Base-by-base conservation (phyloP, 129 eudicot genomes). In the Escallonia herrerae region DNA sequence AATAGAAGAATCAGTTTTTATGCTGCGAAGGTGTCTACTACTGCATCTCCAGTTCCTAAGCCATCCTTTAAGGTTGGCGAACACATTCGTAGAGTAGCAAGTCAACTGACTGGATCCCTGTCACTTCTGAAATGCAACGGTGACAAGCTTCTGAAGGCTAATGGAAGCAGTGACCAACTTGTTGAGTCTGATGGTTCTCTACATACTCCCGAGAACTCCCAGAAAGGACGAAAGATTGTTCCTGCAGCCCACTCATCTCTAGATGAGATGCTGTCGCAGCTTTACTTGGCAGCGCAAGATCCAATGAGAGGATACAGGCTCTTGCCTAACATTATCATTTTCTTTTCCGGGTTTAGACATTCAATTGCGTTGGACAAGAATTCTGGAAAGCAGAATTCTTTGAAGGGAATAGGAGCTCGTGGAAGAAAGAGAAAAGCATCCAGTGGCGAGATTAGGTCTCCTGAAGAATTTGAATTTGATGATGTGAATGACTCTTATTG, bases 401-500 rank as follows among this genome's bases (percentile, higher is more conserved):
- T 71, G 2, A 15, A 58, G 7, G 82, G 76, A 43, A 76, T 65
- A 67, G 43, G 72, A 13, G 77, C 43, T 6, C 1, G 33, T 22
- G 72, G 76, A 7, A 75, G 86, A 54, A 91, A 91, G 86, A 81
- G 77, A 71, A 82, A 84, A 52, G 38, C 80, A 0, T 67, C 78
- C 9, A 50, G 59, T 9, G 78, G 71, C 53, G 33, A n/a, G 15
- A 60, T 8, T 15, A 74, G 62, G 42, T 38, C 84, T 33, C 74
- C 89, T 14, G 94, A 85, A 74, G 90, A 81, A 14, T 83, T 74
- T 65, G 96, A 91, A 64, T 79, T 87, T 72, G 95, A 91, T 54
- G 96, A 91, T 70, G 78, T 22, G 33, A 87, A 83, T 67, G 95
- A 91, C 76, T 88, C 95, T 41, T 91, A 91, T 68, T 91, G 98